Evolutionary conservation across 805 yeast species (phyloP).

Genomic region (Hermanozyma aechmeae): DNA sequence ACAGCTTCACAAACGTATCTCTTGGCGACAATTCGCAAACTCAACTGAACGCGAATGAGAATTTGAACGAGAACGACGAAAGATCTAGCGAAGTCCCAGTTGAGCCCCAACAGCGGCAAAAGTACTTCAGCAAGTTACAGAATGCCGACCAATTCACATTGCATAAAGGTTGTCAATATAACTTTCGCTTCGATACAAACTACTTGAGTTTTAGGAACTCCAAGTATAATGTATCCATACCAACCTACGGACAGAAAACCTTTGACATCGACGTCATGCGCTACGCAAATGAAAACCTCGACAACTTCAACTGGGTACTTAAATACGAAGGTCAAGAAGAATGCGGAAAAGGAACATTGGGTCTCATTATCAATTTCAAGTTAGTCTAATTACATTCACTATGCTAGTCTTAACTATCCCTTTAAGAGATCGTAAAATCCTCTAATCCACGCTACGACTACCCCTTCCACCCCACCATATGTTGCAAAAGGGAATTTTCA

Average conservation of each 20-base stretch:
- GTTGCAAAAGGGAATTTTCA: too few species aligned
- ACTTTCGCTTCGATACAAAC: constrained; percentile 47
- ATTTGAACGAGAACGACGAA: constrained; percentile 13
- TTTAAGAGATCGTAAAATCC: too few species aligned
- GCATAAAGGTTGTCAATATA: constrained; percentile 26
- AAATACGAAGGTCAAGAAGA: constrained; percentile 28
- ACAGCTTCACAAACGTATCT: constrained; percentile 44
- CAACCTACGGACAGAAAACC: constrained; percentile 35
- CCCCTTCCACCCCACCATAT: too few species aligned
- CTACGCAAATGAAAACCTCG: constrained; percentile 34
- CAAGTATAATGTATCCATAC: constrained; percentile 42
- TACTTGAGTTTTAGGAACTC: constrained; percentile 42
- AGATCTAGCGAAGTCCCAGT: constrained; percentile 20
- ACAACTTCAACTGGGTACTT: constrained; percentile 38
- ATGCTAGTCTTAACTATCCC: too few species aligned
- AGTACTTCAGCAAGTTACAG: constrained; percentile 29
- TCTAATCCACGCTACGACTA: too few species aligned
- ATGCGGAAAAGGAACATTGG: constrained; percentile 21
- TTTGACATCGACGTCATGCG: constrained; percentile 33
- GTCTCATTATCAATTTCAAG: constrained; percentile 29
- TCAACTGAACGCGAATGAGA: constrained; percentile 13
- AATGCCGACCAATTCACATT: constrained; percentile 35
- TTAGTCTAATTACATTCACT: too few species aligned
- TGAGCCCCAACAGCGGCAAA: constrained; percentile 29
- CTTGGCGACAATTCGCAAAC: constrained; percentile 10